Evolutionary conservation across 208 protist species (phyloP).

Genomic region (Trypanosoma avium): DNA sequence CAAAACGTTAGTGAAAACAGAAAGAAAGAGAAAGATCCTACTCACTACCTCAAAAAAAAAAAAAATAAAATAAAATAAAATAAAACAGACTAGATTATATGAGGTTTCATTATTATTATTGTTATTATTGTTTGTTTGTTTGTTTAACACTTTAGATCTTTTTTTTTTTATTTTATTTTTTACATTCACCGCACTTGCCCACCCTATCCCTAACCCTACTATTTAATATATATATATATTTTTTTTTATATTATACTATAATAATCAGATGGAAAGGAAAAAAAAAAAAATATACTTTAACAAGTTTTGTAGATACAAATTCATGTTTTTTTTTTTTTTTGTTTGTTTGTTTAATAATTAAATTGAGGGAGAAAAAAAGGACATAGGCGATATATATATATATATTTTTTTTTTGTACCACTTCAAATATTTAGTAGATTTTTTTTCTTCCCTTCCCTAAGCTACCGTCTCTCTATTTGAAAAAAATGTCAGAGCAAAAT

Average conservation of each 20-base stretch:
- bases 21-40: too few species aligned
- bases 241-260: too few species aligned
- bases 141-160: background rate
- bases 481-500: background rate
- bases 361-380: too few species aligned
- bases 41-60: background rate
- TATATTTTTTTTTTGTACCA: too few species aligned
- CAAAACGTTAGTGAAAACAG: background rate
- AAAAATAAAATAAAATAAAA: background rate
- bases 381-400: too few species aligned
- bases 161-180: conserved; percentile 5
- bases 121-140: background rate
- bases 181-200: too few species aligned
- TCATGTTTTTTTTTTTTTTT: background rate
- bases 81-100: background rate
- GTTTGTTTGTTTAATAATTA: too few species aligned
- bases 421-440: too few species aligned
- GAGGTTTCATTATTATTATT: conserved; percentile 5
- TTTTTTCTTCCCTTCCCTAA: too few species aligned
- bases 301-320: too few species aligned
- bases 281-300: background rate
- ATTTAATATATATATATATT: too few species aligned
- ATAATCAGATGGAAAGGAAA: background rate
- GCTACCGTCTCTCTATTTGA: background rate
- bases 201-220: too few species aligned